phyloP scores from a whole-genome alignment of 2,329 filamentous ascomycete genomes.

The Cadophora luteo-olivacea region DNA sequence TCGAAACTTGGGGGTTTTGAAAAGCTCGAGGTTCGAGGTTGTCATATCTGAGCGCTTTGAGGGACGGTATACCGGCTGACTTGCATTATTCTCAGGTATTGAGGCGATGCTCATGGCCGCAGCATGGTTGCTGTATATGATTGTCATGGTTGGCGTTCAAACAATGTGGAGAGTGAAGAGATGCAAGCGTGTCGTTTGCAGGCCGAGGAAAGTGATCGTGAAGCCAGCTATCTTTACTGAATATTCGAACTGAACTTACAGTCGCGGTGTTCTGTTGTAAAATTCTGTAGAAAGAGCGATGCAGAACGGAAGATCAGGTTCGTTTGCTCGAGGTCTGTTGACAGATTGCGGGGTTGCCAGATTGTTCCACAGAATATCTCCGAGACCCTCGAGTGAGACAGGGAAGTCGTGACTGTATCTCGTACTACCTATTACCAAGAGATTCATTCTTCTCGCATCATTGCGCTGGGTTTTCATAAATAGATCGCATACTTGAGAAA shows the following conservation, averaged over 20 bases:
- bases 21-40: conserved; percentile 14
- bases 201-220: no score
- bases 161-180: not conserved
- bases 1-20: conserved; percentile 23
- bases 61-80: conserved; percentile 16
- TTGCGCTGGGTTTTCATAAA: no score
- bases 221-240: no score
- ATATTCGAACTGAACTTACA: no score
- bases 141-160: not conserved
- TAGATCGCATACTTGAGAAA: no score
- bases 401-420: not conserved
- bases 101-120: not conserved
- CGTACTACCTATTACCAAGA: no score
- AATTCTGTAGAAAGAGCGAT: not conserved
- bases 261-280: not conserved
- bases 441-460: no score
- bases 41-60: conserved; percentile 3
- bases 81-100: not conserved
- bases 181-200: no score
- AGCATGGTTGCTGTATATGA: not conserved
- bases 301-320: no score
- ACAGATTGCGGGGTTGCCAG: not conserved
- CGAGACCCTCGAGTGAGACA: not conserved
- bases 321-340: no score
- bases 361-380: not conserved